Evolutionary conservation across 768 basidiomycete genomes (phyloP).

Genomic region (Baorangia bicolor): DNA sequence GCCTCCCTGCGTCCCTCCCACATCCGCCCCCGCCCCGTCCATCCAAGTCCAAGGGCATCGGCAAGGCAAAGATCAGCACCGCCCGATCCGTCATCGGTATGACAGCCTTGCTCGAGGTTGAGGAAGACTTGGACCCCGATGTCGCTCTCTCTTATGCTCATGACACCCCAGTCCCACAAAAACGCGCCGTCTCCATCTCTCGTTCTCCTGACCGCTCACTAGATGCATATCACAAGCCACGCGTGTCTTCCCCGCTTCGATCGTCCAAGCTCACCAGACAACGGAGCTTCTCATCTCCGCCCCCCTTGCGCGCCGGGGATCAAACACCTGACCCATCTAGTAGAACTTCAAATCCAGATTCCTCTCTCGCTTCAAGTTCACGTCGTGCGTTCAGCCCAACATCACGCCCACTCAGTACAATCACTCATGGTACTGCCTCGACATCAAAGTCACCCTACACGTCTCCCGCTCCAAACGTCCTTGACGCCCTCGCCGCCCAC

Average conservation of each 20-base stretch:
- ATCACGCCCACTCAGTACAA: slow-evolving; percentile 14
- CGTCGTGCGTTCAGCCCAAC: slow-evolving; percentile 9
- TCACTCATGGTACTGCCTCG: slow-evolving; percentile 16
- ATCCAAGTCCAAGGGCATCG: slow-evolving; percentile 27
- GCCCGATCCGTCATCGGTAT: slow-evolving; percentile 51
- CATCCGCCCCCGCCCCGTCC: slow-evolving; percentile 20
- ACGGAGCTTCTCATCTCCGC: slow-evolving; percentile 34
- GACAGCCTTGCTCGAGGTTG: slow-evolving; percentile 53
- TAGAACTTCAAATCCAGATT: background rate
- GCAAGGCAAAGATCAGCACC: slow-evolving; percentile 32
- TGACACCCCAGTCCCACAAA: slow-evolving; percentile 15
- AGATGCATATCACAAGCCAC: slow-evolving; percentile 18
- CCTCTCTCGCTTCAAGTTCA: slow-evolving; percentile 8
- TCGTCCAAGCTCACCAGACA: slow-evolving; percentile 26
- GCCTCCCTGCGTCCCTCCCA: slow-evolving; percentile 6
- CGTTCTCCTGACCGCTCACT: slow-evolving; percentile 9
- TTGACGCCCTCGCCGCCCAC: slow-evolving; percentile 35
- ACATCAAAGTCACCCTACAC: slow-evolving; percentile 35
- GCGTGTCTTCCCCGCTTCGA: slow-evolving; percentile 25
- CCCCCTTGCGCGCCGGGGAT: slow-evolving; percentile 8
- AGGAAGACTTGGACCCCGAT: slow-evolving; percentile 41
- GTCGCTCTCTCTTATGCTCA: background rate
- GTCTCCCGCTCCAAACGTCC: slow-evolving; percentile 27
- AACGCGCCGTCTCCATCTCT: slow-evolving; percentile 14
- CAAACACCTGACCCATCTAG: slow-evolving; percentile 3